Percentiles rank a stretch among this genome's conserved stretches.
Conservation (phyloP, 2,329 filamentous ascomycete genomes). For the Neonectria ditissima region DNA sequence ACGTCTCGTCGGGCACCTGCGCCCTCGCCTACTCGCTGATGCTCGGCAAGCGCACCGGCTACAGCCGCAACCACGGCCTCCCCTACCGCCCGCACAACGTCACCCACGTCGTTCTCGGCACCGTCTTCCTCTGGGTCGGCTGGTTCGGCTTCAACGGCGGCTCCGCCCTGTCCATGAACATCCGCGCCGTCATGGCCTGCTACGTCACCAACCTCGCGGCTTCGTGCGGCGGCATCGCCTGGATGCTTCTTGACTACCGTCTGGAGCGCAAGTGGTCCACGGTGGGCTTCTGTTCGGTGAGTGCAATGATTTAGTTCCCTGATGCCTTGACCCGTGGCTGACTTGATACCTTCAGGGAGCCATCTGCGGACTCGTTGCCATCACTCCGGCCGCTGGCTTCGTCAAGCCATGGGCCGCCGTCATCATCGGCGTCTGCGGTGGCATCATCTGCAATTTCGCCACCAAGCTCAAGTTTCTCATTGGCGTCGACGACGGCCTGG, state of each 20-base stretch:
- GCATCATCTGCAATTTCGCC: conserved; percentile 81
- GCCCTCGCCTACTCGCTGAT: conserved; percentile 80
- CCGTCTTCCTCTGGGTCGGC: conserved; percentile 87
- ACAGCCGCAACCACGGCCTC: conserved; percentile 70
- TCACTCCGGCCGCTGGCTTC: conserved; percentile 85
- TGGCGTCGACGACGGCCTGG: conserved; percentile 86
- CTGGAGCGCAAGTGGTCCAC: conserved; percentile 95
- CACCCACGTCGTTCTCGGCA: conserved; percentile 79
- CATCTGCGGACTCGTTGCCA: conserved; percentile 88
- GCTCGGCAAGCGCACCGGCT: conserved; percentile 75
- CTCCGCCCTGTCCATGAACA: conserved; percentile 81
- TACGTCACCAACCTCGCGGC: conserved; percentile 90
- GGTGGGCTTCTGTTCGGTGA: conserved; percentile 93
- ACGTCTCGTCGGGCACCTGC: conserved; percentile 78
- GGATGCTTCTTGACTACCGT: conserved; percentile 88
- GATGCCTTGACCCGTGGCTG: no score
- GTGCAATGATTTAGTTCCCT: no score
- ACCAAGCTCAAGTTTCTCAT: conserved; percentile 84
- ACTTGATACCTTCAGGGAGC: no score
- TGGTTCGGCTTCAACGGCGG: conserved; percentile 98
- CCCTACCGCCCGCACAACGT: conserved; percentile 80
- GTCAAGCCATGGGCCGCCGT: conserved; percentile 75
- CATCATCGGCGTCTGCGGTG: conserved; percentile 69
- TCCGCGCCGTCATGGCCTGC: conserved; percentile 90
- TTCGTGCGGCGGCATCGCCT: conserved; percentile 82